Conservation (phyloP, 108 stramenopile species). For the Nitzschia sp. region DNA sequence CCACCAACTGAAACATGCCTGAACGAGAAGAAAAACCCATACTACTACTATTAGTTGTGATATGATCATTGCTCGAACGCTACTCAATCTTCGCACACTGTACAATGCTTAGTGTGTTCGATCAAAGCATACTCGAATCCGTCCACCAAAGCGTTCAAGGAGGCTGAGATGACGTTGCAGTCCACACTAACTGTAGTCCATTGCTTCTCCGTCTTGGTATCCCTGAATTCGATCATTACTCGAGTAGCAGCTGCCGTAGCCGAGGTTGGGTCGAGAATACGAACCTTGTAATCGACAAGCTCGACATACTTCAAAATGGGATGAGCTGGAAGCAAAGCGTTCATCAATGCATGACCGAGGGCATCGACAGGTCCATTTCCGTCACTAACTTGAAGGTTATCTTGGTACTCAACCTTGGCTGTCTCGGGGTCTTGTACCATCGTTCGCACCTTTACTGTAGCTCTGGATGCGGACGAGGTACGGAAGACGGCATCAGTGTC, state of each 20-base stretch:
- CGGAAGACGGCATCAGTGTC: background rate
- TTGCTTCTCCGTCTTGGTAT: slow-evolving; percentile 33
- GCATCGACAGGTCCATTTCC: slow-evolving; percentile 94
- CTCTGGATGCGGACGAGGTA: slow-evolving; percentile 58
- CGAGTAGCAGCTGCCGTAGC: slow-evolving; percentile 88
- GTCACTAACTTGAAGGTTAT: slow-evolving; percentile 81
- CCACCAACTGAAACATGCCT: no score
- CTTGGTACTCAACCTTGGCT: slow-evolving; percentile 37
- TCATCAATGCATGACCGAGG: slow-evolving; percentile 73
- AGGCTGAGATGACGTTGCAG: slow-evolving; percentile 90
- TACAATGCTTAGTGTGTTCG: slow-evolving; percentile 50
- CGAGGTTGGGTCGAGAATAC: slow-evolving; percentile 86
- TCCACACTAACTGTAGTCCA: slow-evolving; percentile 96
- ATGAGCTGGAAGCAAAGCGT: slow-evolving; percentile 76
- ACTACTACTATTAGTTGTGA: no score
- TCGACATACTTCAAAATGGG: slow-evolving; percentile 67
- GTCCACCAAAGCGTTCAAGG: slow-evolving; percentile 88
- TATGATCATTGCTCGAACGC: no score
- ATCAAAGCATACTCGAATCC: slow-evolving; percentile 92
- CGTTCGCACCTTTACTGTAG: slow-evolving; percentile 86
- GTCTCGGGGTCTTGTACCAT: slow-evolving; percentile 33
- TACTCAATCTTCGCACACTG: slow-evolving; percentile 34
- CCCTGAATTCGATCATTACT: slow-evolving; percentile 86
- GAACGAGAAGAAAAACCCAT: no score
- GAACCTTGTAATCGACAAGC: slow-evolving; percentile 93